phyloP scores from a whole-genome alignment of 192 early-diverging fungal genomes.

The Rhizophagus clarus region DNA sequence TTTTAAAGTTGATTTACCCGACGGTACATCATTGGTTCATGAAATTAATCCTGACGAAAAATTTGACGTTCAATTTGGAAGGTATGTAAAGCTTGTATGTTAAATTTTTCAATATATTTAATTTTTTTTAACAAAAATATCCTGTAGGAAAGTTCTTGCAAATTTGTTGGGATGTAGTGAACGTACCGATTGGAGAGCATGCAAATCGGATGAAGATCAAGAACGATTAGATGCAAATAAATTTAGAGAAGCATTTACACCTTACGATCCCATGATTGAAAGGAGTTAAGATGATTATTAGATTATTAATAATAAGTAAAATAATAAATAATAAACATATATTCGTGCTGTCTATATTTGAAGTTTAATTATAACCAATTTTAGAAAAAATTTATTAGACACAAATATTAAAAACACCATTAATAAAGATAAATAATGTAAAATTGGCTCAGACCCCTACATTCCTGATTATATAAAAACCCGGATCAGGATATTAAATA shows the following conservation, averaged over 20 bases:
- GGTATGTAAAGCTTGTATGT: slow-evolving; percentile 39
- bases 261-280: slow-evolving; percentile 3
- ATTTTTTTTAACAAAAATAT: slow-evolving; percentile 1
- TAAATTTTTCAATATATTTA: neutral
- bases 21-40: slow-evolving; percentile 49
- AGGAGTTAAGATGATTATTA: too few relatives aligned
- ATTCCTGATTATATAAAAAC: neutral
- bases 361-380: too few relatives aligned
- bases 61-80: slow-evolving; percentile 81
- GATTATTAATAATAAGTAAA: too few relatives aligned
- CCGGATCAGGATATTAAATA: neutral
- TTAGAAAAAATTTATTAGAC: too few relatives aligned
- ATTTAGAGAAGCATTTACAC: slow-evolving; percentile 7
- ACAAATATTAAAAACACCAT: too few relatives aligned
- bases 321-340: too few relatives aligned
- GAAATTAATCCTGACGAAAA: slow-evolving; percentile 41
- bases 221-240: slow-evolving; percentile 13
- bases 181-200: slow-evolving; percentile 81
- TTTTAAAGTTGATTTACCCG: slow-evolving; percentile 61
- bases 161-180: slow-evolving; percentile 65
- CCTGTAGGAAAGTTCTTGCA: slow-evolving; percentile 61
- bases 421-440: neutral
- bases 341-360: too few relatives aligned
- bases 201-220: slow-evolving; percentile 34
- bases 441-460: neutral